Percentiles rank a stretch among this genome's conserved stretches.
Conservation (phyloP, 2,329 filamentous ascomycete species). For the Botrytis medusae region DNA sequence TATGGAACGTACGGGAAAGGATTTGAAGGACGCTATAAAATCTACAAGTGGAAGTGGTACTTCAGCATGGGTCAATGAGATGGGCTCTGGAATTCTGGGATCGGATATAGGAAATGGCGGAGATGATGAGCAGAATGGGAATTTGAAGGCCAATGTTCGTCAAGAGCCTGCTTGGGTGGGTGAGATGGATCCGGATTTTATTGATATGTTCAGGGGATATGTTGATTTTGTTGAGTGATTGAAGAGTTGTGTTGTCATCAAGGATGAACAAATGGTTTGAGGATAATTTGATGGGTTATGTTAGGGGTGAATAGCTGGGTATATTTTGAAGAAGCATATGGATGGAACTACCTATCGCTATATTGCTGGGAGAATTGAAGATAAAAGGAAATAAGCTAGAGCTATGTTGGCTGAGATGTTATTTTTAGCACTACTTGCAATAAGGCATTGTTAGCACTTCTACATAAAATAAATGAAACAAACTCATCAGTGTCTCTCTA, state of each 20-base stretch:
- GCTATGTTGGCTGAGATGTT: neutral
- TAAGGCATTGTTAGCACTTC: neutral
- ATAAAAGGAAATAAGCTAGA: neutral
- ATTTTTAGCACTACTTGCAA: neutral
- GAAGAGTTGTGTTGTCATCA: neutral
- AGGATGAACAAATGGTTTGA: neutral
- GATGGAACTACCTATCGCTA: neutral
- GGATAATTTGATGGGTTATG: neutral
- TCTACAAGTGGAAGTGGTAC: neutral
- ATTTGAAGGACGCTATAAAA: neutral
- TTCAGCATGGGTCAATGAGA: conserved; percentile 13
- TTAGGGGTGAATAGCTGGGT: neutral
- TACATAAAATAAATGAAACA: too few relatives aligned
- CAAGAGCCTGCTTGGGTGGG: conserved; percentile 38
- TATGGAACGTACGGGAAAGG: neutral
- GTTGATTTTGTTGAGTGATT: conserved; percentile 37
- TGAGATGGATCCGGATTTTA: conserved; percentile 39
- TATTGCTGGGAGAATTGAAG: neutral
- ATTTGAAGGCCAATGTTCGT: neutral
- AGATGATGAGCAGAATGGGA: neutral
- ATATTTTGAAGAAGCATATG: neutral
- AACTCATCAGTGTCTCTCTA: neutral
- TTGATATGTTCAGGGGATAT: conserved; percentile 37
- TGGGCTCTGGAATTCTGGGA: neutral
- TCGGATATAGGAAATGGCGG: neutral